Evolutionary conservation across 345 rosid species (phyloP).

Genomic region (Camelina laxa): DNA sequence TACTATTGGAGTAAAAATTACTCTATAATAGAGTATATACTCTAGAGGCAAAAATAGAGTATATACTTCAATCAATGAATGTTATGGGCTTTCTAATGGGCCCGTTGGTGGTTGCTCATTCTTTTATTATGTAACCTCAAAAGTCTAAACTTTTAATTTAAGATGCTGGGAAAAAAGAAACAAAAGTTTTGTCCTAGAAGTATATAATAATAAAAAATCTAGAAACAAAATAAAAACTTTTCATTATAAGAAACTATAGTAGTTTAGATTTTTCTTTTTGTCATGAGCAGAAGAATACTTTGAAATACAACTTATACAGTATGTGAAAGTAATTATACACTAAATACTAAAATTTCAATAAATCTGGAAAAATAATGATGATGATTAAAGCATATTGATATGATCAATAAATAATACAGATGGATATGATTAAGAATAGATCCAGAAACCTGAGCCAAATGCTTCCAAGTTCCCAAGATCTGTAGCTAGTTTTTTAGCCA

Average conservation of each 20-base stretch:
- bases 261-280: too few species aligned
- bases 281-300: too few species aligned
- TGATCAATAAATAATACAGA: neutral
- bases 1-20: too few species aligned
- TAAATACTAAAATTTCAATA: neutral
- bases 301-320: too few species aligned
- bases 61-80: neutral
- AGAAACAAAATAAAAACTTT: too few species aligned
- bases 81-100: slow-evolving; percentile 21
- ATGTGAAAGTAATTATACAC: neutral
- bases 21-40: too few species aligned
- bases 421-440: neutral
- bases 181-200: neutral
- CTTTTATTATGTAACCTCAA: neutral
- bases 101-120: neutral
- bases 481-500: neutral
- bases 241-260: too few species aligned
- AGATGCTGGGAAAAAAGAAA: neutral
- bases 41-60: too few species aligned
- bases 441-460: neutral
- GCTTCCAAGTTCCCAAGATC: neutral
- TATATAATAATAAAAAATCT: neutral
- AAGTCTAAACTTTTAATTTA: neutral
- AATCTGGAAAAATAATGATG: neutral
- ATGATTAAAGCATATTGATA: neutral